Base-by-base conservation (phyloP, 495 filamentous ascomycete species). In the Lasiosphaeria ovina region DNA sequence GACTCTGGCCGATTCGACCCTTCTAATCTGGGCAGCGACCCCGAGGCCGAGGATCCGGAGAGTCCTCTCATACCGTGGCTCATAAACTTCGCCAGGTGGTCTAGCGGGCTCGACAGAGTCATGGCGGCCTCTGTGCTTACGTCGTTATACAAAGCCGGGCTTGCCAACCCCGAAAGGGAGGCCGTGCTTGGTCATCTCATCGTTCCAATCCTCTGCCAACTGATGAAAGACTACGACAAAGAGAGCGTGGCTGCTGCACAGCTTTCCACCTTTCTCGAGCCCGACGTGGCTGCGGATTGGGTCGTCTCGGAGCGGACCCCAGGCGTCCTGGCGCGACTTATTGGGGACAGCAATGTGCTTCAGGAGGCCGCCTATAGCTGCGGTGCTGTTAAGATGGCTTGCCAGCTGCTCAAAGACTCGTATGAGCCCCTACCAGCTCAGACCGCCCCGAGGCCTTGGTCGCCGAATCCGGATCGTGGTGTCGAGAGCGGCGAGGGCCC, bases 361-460 rank as follows among this genome's bases (percentile, higher is more conserved):
- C 93, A 97, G 72, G 89, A 86, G 62, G 87, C 92, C 50, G 92
- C 92, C 1, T 86, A 87, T 47, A 91, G 97, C 55, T 91, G 88
- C 54, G 81, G 82, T 54, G 87, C 85, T 6, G 84, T 96, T 49
- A 89, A 87, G 63, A 81, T 82, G 45, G 76, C 93, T 16, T 89
- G 86, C 12, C 85, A 87, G 64, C 76, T 97, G 16, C 74, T 98
- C 11, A 97, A 96, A 67, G 82, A 87, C 4, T 69, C 76, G 12
- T 83, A 82, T 66, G 82, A 85, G 38, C 74, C 81, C 0, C 69
- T 80, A 10, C 54, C 74, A 5, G 64, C 72, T n/a, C 68, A 73
- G 11, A 57, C 73, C 4, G 75, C 73, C 9, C 64, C 71, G 2
- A 73, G 72, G 35, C 70, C 73, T 3, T 83, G 80, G 80, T 75